These are phyloP conservation scores for Inga oerstediana DNA, from an alignment of 306 rosid species.

Conservation along the genomic window DNA sequence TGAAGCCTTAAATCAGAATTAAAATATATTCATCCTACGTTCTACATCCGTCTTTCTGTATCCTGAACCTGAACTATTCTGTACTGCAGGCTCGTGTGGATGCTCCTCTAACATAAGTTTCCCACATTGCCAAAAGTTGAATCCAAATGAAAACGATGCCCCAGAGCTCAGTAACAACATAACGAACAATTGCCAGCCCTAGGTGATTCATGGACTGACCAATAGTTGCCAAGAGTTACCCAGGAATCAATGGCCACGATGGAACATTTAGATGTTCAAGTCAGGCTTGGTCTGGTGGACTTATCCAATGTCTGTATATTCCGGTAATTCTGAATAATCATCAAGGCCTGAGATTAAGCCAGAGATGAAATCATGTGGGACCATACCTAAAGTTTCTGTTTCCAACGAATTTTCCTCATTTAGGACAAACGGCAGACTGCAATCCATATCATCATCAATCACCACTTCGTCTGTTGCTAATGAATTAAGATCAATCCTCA, in stretches of 20 bases:
- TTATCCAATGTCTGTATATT: slow-evolving; percentile 67
- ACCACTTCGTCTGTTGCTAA: slow-evolving; percentile 38
- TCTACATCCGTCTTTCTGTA: slow-evolving; percentile 29
- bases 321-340: slow-evolving; percentile 54
- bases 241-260: slow-evolving; percentile 18
- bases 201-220: slow-evolving; percentile 29
- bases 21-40: slow-evolving; percentile 32
- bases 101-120: slow-evolving; percentile 29
- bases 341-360: slow-evolving; percentile 67
- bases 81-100: slow-evolving; percentile 30
- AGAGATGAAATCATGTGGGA: slow-evolving; percentile 52
- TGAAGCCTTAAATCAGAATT: slow-evolving; percentile 49
- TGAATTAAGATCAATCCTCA: slow-evolving; percentile 42
- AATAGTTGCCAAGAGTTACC: slow-evolving; percentile 29
- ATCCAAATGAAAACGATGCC: slow-evolving; percentile 23
- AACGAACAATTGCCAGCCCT: slow-evolving; percentile 26
- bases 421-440: slow-evolving; percentile 33
- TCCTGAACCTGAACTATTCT: slow-evolving; percentile 28
- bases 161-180: slow-evolving; percentile 22
- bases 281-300: slow-evolving; percentile 28
- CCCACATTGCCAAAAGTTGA: slow-evolving; percentile 7
- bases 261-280: slow-evolving; percentile 38
- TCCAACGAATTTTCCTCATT: slow-evolving; percentile 43
- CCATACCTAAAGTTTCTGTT: slow-evolving; percentile 42
- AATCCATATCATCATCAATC: slow-evolving; percentile 35